Base-by-base conservation (phyloP, 257 asterid genomes). In the Verbena officinalis region DNA sequence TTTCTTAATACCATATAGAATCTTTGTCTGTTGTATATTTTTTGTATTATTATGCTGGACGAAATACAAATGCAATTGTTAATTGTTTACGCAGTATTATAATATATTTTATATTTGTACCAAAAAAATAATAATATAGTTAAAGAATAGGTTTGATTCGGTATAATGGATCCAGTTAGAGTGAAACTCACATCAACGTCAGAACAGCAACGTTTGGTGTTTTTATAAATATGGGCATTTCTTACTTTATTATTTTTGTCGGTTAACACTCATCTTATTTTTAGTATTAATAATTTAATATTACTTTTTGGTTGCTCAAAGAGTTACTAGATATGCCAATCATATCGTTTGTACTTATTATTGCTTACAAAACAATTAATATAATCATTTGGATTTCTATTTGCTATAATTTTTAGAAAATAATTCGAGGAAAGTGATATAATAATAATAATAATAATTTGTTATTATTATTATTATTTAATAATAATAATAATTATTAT, bases 1-100 rank as follows among this genome's bases (percentile, higher is more conserved):
- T 44, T 23, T 36, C 42, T 9, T 43, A 27, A 55, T 62, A 40
- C 17, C 30, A 9, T 42, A 13, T 9, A 22, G 75, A 70, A 78
- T 78, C 75, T 63, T 67, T 75, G 73, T 68, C 59, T 54, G 80
- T 64, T 67, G 73, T 51, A 72, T 64, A 55, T 58, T 51, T 17
- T 69, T 70, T 70, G 64, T 44, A 2, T 36, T 36, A 36, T 36
- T 36, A 7, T 36, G 40, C 40, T 36, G 40, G 40, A 36, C 72
- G 36, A 20, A 45, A 38, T 57, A 51, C n/a, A n/a, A 48, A 55
- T 21, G 46, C 64, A 38, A 64, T 46, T 72, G 54, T 75, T 57
- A 69, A 55, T 45, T 48, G 1, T 48, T 58, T 55, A 11, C 27
- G 51, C 55, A 20, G 57, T 40, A 64, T 51, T 43, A 34, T 9